Conservation (phyloP, 1,284 basidiomycete species). For the Cutaneotrichosporon curvatum region DNA sequence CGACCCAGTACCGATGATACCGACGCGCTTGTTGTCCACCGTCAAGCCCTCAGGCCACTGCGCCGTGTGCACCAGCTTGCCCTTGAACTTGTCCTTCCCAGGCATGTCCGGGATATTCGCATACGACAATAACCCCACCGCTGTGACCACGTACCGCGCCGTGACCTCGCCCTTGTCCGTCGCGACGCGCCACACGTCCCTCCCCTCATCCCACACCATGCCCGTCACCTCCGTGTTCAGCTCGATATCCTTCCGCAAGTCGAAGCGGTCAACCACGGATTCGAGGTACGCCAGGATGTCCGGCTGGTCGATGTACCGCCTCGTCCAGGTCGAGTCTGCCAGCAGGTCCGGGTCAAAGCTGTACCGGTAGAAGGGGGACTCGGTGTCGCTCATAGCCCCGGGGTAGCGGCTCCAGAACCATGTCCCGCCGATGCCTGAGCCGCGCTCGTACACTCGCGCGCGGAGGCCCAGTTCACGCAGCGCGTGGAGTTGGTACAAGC, state of each 20-base stretch:
- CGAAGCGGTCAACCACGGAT: constrained; percentile 17
- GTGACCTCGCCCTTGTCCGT: not conserved
- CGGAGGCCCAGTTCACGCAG: constrained; percentile 7
- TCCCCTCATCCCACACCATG: constrained; percentile 2
- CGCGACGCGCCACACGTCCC: not conserved
- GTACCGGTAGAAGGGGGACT: constrained; percentile 25
- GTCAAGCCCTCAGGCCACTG: constrained; percentile 5
- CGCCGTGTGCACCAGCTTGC: constrained; percentile 10
- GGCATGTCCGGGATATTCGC: constrained; percentile 17
- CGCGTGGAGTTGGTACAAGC: constrained; percentile 7
- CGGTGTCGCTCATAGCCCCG: constrained; percentile 28
- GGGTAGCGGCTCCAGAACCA: constrained; percentile 19
- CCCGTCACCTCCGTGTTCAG: constrained; percentile 10
- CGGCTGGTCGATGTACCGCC: constrained; percentile 23
- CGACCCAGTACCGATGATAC: constrained; percentile 9
- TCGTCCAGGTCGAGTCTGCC: constrained; percentile 14
- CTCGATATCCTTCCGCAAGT: constrained; percentile 22
- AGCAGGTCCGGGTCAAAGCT: constrained; percentile 12
- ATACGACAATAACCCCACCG: constrained; percentile 11
- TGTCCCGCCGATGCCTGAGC: constrained; percentile 9
- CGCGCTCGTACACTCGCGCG: constrained; percentile 4
- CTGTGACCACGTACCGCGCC: constrained; percentile 23
- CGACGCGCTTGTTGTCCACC: constrained; percentile 3
- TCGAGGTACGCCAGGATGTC: constrained; percentile 30
- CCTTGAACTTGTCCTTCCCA: constrained; percentile 8